These are phyloP conservation scores for Cucurbita moschata DNA, from an alignment of 306 rosid genomes.

Conservation along the genomic window DNA sequence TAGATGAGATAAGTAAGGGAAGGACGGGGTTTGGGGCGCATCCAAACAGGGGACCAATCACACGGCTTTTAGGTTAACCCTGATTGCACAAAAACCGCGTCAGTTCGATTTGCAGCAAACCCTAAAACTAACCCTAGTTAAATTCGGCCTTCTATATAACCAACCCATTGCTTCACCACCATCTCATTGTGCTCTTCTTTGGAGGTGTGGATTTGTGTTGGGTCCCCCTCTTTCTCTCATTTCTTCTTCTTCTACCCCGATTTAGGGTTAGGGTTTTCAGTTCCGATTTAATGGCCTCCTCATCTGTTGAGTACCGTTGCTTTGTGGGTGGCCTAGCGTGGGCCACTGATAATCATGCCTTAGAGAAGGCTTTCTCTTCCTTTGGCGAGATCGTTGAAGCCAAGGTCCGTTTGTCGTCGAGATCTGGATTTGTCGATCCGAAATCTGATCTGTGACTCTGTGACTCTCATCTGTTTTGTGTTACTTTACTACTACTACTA, in stretches of 20 bases:
- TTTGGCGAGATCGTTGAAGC: slow-evolving; percentile 65
- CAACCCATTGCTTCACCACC: too few relatives aligned
- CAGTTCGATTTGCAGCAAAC: not conserved
- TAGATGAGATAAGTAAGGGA: not conserved
- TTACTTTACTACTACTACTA: slow-evolving; percentile 42
- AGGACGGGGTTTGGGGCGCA: not conserved
- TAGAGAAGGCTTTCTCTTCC: slow-evolving; percentile 43
- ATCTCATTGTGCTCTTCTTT: not conserved
- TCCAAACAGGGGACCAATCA: slow-evolving; percentile 4
- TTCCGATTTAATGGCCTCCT: slow-evolving; percentile 31
- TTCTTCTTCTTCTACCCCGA: too few relatives aligned
- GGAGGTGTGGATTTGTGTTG: not conserved
- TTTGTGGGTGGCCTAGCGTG: slow-evolving; percentile 97
- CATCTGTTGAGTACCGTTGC: slow-evolving; percentile 63
- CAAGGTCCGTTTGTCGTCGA: slow-evolving; percentile 92
- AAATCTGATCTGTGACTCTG: slow-evolving; percentile 39
- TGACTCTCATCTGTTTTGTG: slow-evolving; percentile 44
- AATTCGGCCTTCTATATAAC: not conserved
- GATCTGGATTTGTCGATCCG: slow-evolving; percentile 52
- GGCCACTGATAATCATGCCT: slow-evolving; percentile 62
- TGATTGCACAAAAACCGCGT: not conserved
- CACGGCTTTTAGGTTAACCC: slow-evolving; percentile 7
- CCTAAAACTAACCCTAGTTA: slow-evolving; percentile 3
- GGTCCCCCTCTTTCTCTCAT: not conserved
- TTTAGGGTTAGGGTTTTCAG: not conserved